These are phyloP conservation scores for Mortierella hygrophila DNA, from an alignment of 192 early-diverging fungal genomes.

Conservation along the genomic window DNA sequence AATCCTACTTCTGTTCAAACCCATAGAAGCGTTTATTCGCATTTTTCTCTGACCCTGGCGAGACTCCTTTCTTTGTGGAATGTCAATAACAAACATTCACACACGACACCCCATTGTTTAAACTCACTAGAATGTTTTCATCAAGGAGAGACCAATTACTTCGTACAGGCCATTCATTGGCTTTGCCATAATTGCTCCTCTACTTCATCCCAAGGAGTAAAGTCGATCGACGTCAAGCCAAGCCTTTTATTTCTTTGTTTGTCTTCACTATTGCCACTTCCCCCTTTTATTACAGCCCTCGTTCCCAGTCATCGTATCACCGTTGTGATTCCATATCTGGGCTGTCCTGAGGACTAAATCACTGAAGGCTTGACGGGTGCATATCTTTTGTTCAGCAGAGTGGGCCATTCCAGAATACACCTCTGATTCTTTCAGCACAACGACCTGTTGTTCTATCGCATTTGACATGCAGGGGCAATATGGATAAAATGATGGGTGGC, in stretches of 20 bases:
- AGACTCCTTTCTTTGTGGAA: not conserved
- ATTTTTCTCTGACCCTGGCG: not conserved
- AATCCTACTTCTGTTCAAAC: too few species aligned
- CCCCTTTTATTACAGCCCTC: too few species aligned
- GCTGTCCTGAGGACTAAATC: not conserved
- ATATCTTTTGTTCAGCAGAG: not conserved
- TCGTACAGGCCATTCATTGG: too few species aligned
- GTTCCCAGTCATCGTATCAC: too few species aligned
- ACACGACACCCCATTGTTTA: not conserved
- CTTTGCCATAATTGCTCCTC: not conserved
- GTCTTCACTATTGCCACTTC: not conserved
- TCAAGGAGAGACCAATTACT: not conserved
- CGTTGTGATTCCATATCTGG: not conserved
- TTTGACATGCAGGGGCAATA: not conserved
- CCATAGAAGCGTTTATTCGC: not conserved
- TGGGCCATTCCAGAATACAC: not conserved
- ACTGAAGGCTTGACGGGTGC: not conserved
- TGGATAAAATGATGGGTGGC: not conserved
- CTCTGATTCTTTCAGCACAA: not conserved
- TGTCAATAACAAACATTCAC: not conserved
- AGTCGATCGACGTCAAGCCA: not conserved
- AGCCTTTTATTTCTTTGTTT: not conserved
- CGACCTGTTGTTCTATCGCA: not conserved
- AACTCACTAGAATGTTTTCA: not conserved
- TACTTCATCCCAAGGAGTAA: not conserved